phyloP scores from a whole-genome alignment of 208 protist genomes.

The Leishmania braziliensis region DNA sequence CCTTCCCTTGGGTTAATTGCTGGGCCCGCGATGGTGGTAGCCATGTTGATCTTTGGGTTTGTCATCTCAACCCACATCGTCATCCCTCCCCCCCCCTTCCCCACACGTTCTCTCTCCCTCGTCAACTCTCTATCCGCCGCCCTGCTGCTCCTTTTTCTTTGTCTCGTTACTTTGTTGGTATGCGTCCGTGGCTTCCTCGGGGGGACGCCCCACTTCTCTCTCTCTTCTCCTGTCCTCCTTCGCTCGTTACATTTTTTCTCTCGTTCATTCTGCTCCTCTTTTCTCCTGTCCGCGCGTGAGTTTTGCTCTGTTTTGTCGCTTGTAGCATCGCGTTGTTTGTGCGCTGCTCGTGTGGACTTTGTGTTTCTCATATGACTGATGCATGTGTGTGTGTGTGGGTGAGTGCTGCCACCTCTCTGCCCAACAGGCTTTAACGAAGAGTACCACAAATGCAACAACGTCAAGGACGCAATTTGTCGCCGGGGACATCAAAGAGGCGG shows the following conservation, averaged over 20 bases:
- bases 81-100: not conserved
- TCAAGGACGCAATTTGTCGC: not conserved
- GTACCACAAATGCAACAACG: not conserved
- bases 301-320: too few relatives aligned
- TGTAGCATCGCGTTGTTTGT: too few relatives aligned
- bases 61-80: not conserved
- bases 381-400: not conserved
- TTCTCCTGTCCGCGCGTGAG: too few relatives aligned
- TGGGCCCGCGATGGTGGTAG: not conserved
- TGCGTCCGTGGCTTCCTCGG: not conserved
- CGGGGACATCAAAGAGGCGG: not conserved
- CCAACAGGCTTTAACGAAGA: not conserved
- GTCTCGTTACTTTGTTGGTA: not conserved
- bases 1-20: not conserved
- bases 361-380: not conserved
- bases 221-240: slow-evolving; percentile 8
- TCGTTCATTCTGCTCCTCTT: too few relatives aligned
- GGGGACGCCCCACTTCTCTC: not conserved
- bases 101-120: not conserved
- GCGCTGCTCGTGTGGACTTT: too few relatives aligned
- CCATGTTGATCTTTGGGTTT: not conserved
- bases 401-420: not conserved
- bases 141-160: slow-evolving; percentile 1
- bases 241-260: slow-evolving; percentile 4
- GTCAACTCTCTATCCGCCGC: not conserved